These are phyloP conservation scores for Cyphellophora attinorum DNA, from an alignment of 2,329 filamentous ascomycete genomes.

Conservation along the genomic window DNA sequence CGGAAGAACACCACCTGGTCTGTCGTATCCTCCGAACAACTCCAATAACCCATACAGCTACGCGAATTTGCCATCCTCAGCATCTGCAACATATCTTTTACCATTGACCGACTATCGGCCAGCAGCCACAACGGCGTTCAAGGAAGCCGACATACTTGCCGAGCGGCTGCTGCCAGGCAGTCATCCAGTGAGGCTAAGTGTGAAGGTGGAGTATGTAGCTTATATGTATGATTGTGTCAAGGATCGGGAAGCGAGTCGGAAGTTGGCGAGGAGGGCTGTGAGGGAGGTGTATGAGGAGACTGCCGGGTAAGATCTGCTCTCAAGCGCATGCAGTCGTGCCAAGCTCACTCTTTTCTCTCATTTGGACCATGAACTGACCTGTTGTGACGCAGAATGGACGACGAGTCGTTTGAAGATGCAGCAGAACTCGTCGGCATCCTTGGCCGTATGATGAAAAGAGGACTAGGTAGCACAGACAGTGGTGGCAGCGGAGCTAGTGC, in stretches of 20 bases:
- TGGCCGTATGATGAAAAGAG: too few relatives aligned
- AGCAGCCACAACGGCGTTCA: constrained; percentile 71
- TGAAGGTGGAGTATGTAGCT: constrained; percentile 84
- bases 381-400: too few relatives aligned
- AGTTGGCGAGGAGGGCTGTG: constrained; percentile 72
- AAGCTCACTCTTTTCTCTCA: too few relatives aligned
- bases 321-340: too few relatives aligned
- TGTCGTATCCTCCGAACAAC: constrained; percentile 17
- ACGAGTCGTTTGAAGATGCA: constrained; percentile 89
- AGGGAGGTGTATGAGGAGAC: constrained; percentile 85
- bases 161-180: constrained; percentile 72
- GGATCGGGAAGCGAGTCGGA: constrained; percentile 65
- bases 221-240: constrained; percentile 91
- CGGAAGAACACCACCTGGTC: constrained; percentile 24
- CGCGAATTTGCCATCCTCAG: not conserved
- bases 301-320: too few relatives aligned
- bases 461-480: too few relatives aligned
- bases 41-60: not conserved
- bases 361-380: too few relatives aligned
- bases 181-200: constrained; percentile 77
- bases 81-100: constrained; percentile 64
- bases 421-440: constrained; percentile 80
- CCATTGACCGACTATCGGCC: constrained; percentile 68
- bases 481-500: too few relatives aligned
- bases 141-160: constrained; percentile 64